Evolutionary conservation across 306 rosid genomes (phyloP).

Genomic region (Ceratonia siliqua): DNA sequence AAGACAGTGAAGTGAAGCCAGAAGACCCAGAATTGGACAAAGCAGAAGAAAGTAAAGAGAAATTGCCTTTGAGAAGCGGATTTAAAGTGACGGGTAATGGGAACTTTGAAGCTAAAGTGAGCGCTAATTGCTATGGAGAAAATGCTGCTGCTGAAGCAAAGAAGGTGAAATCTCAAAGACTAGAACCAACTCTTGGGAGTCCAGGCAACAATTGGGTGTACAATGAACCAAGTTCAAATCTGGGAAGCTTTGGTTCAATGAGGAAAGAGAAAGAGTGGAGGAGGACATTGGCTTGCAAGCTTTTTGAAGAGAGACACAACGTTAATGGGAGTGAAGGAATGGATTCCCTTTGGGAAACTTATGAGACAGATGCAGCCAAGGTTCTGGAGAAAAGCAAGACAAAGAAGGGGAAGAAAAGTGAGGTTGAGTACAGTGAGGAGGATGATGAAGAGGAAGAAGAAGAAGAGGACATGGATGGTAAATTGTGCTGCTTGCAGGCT

Average conservation of each 20-base stretch:
- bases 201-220: conserved; percentile 40
- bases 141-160: conserved; percentile 25
- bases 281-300: conserved; percentile 90
- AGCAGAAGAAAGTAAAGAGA: conserved; percentile 51
- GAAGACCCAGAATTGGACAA: conserved; percentile 44
- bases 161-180: conserved; percentile 45
- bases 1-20: too few relatives aligned
- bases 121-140: conserved; percentile 14
- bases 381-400: conserved; percentile 38
- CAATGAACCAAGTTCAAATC: conserved; percentile 36
- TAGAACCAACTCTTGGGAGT: conserved; percentile 39
- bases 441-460: conserved; percentile 54
- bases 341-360: conserved; percentile 97
- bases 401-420: conserved; percentile 58
- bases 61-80: conserved; percentile 38
- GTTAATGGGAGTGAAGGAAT: conserved; percentile 66
- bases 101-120: conserved; percentile 20
- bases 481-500: conserved; percentile 89
- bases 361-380: conserved; percentile 56
- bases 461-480: conserved; percentile 48
- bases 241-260: conserved; percentile 78
- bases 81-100: conserved; percentile 40
- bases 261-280: conserved; percentile 96
- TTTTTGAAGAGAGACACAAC: conserved; percentile 78
- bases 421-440: conserved; percentile 19